Conservation (phyloP, 148 eudicot genomes). For the Camellia japonica region DNA sequence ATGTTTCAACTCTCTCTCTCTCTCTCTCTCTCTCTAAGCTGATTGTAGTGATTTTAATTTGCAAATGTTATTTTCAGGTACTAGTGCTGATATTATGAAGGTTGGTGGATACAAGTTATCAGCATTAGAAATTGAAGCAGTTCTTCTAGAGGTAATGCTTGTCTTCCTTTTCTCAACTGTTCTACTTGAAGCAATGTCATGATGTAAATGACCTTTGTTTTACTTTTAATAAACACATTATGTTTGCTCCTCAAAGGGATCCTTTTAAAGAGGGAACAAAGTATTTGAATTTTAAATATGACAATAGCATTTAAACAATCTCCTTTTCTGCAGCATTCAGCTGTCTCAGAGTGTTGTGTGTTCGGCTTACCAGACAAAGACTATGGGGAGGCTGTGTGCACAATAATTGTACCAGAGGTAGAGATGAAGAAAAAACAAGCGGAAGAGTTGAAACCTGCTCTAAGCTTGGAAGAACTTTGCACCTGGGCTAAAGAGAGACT, state of each 20-base stretch:
- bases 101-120: conserved; percentile 97
- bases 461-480: conserved; percentile 74
- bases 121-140: conserved; percentile 94
- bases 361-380: conserved; percentile 82
- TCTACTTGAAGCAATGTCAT: neutral
- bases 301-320: neutral
- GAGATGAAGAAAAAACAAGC: conserved; percentile 53
- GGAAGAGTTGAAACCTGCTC: conserved; percentile 61
- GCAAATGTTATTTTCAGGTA: conserved; percentile 48
- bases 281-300: neutral
- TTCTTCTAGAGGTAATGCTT: conserved; percentile 67
- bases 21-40: neutral
- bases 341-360: conserved; percentile 89
- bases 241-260: neutral
- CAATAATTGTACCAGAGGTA: conserved; percentile 74
- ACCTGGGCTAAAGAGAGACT: conserved; percentile 90
- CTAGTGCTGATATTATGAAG: conserved; percentile 97
- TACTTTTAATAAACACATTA: neutral
- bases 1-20: neutral
- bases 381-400: conserved; percentile 83
- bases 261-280: neutral
- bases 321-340: conserved; percentile 61
- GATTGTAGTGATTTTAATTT: neutral
- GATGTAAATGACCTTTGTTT: neutral
- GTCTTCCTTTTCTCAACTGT: neutral